Evolutionary conservation across 208 protist genomes (phyloP).

Genomic region (Wallacemonas sp.): DNA sequence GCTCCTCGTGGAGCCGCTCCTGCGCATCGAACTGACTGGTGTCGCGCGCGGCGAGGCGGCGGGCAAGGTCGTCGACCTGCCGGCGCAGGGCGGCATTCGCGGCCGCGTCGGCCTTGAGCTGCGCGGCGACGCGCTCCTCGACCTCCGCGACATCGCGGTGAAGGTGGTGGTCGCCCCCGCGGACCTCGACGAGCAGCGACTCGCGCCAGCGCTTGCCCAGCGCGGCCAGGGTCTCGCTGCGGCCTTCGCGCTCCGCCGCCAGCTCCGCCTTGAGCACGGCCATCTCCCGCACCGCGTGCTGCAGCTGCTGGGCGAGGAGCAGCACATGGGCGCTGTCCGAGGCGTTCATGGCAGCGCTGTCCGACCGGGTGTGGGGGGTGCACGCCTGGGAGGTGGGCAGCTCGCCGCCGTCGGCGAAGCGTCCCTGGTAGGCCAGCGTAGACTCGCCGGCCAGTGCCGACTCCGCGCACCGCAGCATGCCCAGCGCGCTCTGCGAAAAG

Average conservation of each 20-base stretch:
- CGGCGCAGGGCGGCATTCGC: constrained; percentile 45
- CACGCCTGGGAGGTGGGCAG: not conserved
- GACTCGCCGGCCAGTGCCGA: constrained; percentile 43
- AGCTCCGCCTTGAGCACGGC: constrained; percentile 58
- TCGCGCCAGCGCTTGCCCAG: constrained; percentile 78
- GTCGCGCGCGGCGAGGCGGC: constrained; percentile 36
- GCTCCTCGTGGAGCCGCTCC: constrained; percentile 65
- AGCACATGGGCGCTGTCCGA: constrained; percentile 9
- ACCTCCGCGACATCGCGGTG: constrained; percentile 57
- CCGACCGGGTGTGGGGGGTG: not conserved
- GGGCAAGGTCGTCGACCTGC: constrained; percentile 54
- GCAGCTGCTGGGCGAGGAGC: constrained; percentile 67
- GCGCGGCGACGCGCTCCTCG: constrained; percentile 34
- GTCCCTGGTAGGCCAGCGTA: not conserved
- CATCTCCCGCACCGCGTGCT: constrained; percentile 60
- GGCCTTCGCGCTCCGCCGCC: constrained; percentile 61
- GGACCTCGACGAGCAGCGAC: constrained; percentile 72
- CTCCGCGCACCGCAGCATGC: constrained; percentile 68
- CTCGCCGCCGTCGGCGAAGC: not conserved
- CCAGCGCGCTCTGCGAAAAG: constrained; percentile 61
- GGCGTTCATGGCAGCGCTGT: not conserved
- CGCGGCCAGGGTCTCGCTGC: constrained; percentile 48
- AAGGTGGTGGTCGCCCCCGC: constrained; percentile 43
- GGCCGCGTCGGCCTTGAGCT: constrained; percentile 34
- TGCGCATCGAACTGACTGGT: constrained; percentile 42